Percentiles rank a stretch among this genome's conserved stretches.
These are phyloP conservation scores for Solanum aculeatissimum DNA, from an alignment of 305 asterid genomes.

Conservation along the genomic window DNA sequence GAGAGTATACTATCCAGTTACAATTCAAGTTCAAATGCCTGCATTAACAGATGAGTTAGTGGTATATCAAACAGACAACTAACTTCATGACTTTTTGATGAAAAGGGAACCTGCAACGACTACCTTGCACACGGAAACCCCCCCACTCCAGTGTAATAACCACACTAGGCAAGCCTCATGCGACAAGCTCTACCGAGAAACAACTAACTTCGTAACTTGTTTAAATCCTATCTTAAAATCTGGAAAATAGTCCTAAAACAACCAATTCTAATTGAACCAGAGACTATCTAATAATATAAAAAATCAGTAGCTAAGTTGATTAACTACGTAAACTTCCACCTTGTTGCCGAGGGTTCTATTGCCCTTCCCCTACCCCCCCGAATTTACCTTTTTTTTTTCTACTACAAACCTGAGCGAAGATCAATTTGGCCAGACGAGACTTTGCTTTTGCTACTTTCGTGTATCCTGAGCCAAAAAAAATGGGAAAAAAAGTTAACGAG, in stretches of 20 bases:
- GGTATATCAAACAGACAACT: neutral
- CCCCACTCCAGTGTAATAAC: neutral
- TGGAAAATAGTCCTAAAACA: neutral
- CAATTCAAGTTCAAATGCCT: neutral
- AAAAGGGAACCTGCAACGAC: neutral
- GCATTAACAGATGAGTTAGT: neutral
- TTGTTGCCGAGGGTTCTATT: too few relatives aligned
- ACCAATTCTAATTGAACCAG: neutral
- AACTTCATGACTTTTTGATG: neutral
- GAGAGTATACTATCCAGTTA: neutral
- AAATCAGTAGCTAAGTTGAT: neutral
- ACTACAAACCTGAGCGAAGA: conserved; percentile 50
- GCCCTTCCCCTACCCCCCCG: neutral
- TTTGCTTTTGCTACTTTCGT: conserved; percentile 58
- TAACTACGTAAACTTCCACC: neutral
- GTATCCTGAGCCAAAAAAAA: conserved; percentile 25
- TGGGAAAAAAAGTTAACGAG: neutral
- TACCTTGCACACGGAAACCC: neutral
- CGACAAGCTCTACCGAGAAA: neutral
- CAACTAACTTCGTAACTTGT: neutral
- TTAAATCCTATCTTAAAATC: neutral
- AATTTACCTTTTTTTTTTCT: neutral
- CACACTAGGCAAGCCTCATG: neutral
- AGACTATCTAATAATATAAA: neutral
- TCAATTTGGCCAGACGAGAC: conserved; percentile 43